Conservation (phyloP, 805 yeast genomes). For the Lipomyces sp. region DNA sequence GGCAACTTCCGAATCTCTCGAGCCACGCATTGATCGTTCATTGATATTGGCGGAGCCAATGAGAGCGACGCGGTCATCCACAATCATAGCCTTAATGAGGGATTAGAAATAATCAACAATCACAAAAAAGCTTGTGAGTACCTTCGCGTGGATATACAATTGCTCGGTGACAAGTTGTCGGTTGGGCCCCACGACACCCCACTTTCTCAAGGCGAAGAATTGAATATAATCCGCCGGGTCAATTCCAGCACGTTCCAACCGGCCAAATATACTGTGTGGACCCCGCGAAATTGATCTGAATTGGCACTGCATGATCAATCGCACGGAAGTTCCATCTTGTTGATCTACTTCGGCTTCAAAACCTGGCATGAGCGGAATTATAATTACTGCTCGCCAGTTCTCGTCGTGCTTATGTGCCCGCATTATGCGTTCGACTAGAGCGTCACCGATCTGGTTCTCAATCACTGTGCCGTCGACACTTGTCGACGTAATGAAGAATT, state of each 20-base stretch:
- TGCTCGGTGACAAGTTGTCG: slow-evolving; percentile 83
- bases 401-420: slow-evolving; percentile 79
- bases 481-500: slow-evolving; percentile 91
- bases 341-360: slow-evolving; percentile 91
- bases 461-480: slow-evolving; percentile 81
- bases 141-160: slow-evolving; percentile 90
- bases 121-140: slow-evolving; percentile 39
- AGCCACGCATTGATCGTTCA: slow-evolving; percentile 94
- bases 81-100: slow-evolving; percentile 58
- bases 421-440: slow-evolving; percentile 93
- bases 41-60: slow-evolving; percentile 98
- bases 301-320: slow-evolving; percentile 96
- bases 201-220: slow-evolving; percentile 87
- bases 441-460: slow-evolving; percentile 91
- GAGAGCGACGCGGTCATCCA: slow-evolving; percentile 89
- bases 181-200: slow-evolving; percentile 88
- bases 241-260: slow-evolving; percentile 76
- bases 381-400: slow-evolving; percentile 85
- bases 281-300: slow-evolving; percentile 93
- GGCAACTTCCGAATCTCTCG: slow-evolving; percentile 92
- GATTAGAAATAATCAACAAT: neutral
- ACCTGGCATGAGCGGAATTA: slow-evolving; percentile 97
- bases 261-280: slow-evolving; percentile 80
- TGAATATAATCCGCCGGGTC: slow-evolving; percentile 89
- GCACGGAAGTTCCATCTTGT: slow-evolving; percentile 91